Evolutionary conservation across 1,284 basidiomycete species (phyloP), one percentile per base, ranked within the genome.

Genomic region (Boletellus dicymbophilus): DNA sequence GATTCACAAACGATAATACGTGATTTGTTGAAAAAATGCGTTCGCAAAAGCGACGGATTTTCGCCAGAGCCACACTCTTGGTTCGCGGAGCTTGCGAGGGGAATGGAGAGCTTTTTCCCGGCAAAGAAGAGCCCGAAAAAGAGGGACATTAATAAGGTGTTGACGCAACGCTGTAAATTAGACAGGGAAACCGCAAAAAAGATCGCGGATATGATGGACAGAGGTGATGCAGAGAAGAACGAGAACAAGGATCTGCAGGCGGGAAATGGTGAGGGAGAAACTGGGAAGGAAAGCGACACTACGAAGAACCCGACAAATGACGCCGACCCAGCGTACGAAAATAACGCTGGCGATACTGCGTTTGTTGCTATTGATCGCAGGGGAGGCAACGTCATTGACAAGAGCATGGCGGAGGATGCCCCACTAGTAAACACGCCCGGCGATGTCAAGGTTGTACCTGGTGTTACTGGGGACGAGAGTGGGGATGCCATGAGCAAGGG

Each of bases 91-190:
- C 8, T 68, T 10, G 48, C 43, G 21, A 42, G 13, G 20, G 51
- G 45, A 15, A 44, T 68, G 54, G 49, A 6, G 44, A 41, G 37
- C 25, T 48, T 70, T 16, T 45, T 68, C 45, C 44, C 28, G 44
- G 57, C 48, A 36, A 45, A n/a, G 13, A 48, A 2, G 37, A 48
- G 16, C 18, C 51, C 61, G 6, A 62, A 45, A 28, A 51, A 34
- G 31, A 62, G 23, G 38, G 53, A 69, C 10, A 28, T 69, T 12
- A 7, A 64, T 41, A 54, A 46, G 41, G 48, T 58, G 31, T 54
- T 67, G 43, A 66, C 46, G 25, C 28, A 45, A 23, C 65, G 66
- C 9, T 67, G 68, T 47, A 60, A 60, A 42, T 46, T 67, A 50
- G 60, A 68, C 18, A 36, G 27, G 12, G 67, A 56, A 4, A 67